Conservation (phyloP, 495 filamentous ascomycete genomes). For the Penicillium antarcticum region DNA sequence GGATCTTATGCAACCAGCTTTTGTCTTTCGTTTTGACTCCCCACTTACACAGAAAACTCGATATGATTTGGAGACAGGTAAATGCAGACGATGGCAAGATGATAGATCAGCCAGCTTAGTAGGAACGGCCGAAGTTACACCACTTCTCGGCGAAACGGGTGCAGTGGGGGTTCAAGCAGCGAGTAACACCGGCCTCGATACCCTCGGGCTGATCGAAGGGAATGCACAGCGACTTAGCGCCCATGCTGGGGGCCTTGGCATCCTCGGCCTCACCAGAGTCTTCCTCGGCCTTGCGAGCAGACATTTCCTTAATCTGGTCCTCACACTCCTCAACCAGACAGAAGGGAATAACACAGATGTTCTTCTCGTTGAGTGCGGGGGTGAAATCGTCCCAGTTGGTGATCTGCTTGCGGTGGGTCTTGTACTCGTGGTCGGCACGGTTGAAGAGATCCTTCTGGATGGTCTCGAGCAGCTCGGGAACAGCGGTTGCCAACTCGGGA, state of each 20-base stretch:
- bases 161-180: slow-evolving; percentile 88
- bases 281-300: slow-evolving; percentile 66
- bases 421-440: slow-evolving; percentile 74
- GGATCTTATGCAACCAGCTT: too few species aligned
- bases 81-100: neutral
- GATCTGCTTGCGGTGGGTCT: slow-evolving; percentile 72
- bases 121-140: slow-evolving; percentile 77
- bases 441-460: slow-evolving; percentile 86
- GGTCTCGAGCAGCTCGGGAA: slow-evolving; percentile 77
- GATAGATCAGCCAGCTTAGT: slow-evolving; percentile 23
- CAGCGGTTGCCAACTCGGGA: slow-evolving; percentile 60
- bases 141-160: slow-evolving; percentile 67
- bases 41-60: too few species aligned
- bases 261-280: slow-evolving; percentile 67
- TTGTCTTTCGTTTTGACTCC: too few species aligned
- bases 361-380: slow-evolving; percentile 85
- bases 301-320: slow-evolving; percentile 89
- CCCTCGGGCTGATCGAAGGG: slow-evolving; percentile 92
- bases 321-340: slow-evolving; percentile 82
- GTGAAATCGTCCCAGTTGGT: slow-evolving; percentile 87
- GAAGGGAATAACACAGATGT: slow-evolving; percentile 82
- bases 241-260: slow-evolving; percentile 85
- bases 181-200: slow-evolving; percentile 73
- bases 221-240: slow-evolving; percentile 96
- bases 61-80: too few species aligned